phyloP scores from a whole-genome alignment of 352 stramenopile species.

The Aphanomyces euteiches region DNA sequence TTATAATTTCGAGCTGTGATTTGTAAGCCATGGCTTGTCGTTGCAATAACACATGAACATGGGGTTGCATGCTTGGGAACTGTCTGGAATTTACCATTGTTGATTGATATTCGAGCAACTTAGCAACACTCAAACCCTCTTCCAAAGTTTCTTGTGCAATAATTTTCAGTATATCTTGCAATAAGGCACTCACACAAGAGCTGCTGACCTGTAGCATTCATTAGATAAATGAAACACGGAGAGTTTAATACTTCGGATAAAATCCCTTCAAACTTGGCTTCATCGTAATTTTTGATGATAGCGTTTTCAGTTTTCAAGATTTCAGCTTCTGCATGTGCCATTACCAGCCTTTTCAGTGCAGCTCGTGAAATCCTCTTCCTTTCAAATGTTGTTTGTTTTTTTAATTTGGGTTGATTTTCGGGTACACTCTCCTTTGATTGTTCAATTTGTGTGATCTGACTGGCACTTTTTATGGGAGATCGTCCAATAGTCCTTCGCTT shows the following conservation, averaged over 20 bases:
- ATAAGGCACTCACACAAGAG: conserved; percentile 32
- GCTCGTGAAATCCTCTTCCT: conserved; percentile 48
- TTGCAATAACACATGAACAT: conserved; percentile 34
- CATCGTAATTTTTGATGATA: conserved; percentile 36
- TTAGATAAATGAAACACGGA: conserved; percentile 22
- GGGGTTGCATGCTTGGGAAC: conserved; percentile 20
- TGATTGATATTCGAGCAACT: conserved; percentile 1
- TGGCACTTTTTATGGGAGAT: background rate
- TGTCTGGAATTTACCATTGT: conserved; percentile 22
- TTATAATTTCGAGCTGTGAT: conserved; percentile 39
- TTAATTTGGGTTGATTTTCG: background rate
- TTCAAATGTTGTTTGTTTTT: conserved; percentile 36
- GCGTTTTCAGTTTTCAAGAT: conserved; percentile 39
- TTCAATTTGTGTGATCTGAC: background rate
- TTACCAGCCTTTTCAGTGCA: conserved; percentile 60
- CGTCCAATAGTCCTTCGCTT: background rate
- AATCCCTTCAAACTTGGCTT: conserved; percentile 36
- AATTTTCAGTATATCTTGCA: conserved; percentile 37
- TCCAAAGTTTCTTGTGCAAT: conserved; percentile 30
- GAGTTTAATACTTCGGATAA: conserved; percentile 22
- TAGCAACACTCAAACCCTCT: background rate
- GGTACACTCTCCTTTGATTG: background rate
- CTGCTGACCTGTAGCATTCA: conserved; percentile 32
- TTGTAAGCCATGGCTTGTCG: conserved; percentile 41
- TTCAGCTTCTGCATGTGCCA: conserved; percentile 49